Base-by-base conservation (phyloP, 306 rosid species). In the Gynostemma pentaphyllum region DNA sequence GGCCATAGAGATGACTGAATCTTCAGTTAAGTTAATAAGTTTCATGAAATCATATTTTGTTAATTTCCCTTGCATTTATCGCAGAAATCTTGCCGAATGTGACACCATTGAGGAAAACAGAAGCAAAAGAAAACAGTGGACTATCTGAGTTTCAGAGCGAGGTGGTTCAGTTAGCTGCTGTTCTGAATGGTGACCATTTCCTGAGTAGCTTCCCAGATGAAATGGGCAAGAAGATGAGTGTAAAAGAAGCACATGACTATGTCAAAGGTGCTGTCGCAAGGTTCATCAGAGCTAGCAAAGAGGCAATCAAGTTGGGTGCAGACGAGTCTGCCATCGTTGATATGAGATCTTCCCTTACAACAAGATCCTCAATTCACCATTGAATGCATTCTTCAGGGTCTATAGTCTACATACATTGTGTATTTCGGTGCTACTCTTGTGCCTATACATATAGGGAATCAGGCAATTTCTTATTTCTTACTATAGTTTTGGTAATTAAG, bases 271-370 rank as follows among this genome's bases (percentile, higher is more conserved):
- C 99, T 11, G 94, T 88, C 64, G 80, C 94, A 15, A 81, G 99
- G 76, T 94, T 94, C 87, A 73, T 84, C 48, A 81, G 97, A 71
- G 99, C 97, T 28, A 86, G 99, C 82, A 86, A 86, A 80, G 97
- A 86, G 75, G 99, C 99, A 56, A 78, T 84, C 80, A 84, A 82
- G 49, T 68, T 94, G 67, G 99, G 99, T 49, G 99, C 97, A 4
- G 83, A 82, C 52, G 77, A 82, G 26, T 82, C 97, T 67, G 97
- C 99, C 63, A 94, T 94, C 62, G 99, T 94, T 30, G 97, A 94
- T 74, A 94, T 88, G 99, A 88, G 99, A 83, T 94, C 99, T 5
- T 94, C 97, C 37, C 99, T 94, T 77, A 86, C 99, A 29, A 94
- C 99, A 36, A 88, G 99, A 76, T 73, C 97, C 48, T 74, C 88